Percentiles rank a stretch among this genome's conserved stretches.
Evolutionary conservation across 345 rosid genomes (phyloP).

Genomic region (Aegle marmelos): DNA sequence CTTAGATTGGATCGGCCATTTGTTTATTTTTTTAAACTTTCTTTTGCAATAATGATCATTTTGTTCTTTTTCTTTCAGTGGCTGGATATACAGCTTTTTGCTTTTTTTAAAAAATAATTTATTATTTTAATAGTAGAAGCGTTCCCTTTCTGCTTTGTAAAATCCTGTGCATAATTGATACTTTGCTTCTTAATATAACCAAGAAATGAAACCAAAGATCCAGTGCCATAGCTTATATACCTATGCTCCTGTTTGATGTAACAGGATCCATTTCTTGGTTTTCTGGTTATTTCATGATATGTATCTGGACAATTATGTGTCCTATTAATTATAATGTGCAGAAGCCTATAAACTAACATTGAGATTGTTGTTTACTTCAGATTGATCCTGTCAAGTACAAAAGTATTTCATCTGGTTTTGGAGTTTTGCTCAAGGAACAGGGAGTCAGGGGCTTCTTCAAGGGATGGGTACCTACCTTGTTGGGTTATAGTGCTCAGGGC

Average conservation of each 20-base stretch:
- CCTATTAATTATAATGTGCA: not conserved
- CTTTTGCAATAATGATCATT: not conserved
- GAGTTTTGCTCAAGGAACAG: constrained; percentile 84
- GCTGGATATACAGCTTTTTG: not conserved
- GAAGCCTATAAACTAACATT: constrained; percentile 1
- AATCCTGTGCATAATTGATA: not conserved
- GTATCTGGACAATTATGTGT: not conserved
- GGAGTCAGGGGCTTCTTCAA: constrained; percentile 90
- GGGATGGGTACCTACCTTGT: constrained; percentile 97
- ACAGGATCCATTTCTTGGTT: not conserved
- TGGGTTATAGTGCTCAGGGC: constrained; percentile 99
- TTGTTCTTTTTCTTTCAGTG: too few species aligned
- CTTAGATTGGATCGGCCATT: not conserved
- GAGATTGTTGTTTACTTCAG: constrained; percentile 34
- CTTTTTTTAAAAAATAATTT: not conserved
- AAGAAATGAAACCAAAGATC: not conserved
- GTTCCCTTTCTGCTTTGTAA: not conserved
- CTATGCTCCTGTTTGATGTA: not conserved
- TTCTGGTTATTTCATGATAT: not conserved
- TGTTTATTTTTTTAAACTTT: not conserved
- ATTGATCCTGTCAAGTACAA: constrained; percentile 96
- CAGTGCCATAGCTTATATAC: not conserved
- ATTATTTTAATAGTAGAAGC: not conserved
- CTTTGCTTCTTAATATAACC: not conserved
- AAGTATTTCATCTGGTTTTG: constrained; percentile 89